Conservation (phyloP, 1,284 basidiomycete genomes). For the Exsudoporus floridanus region DNA sequence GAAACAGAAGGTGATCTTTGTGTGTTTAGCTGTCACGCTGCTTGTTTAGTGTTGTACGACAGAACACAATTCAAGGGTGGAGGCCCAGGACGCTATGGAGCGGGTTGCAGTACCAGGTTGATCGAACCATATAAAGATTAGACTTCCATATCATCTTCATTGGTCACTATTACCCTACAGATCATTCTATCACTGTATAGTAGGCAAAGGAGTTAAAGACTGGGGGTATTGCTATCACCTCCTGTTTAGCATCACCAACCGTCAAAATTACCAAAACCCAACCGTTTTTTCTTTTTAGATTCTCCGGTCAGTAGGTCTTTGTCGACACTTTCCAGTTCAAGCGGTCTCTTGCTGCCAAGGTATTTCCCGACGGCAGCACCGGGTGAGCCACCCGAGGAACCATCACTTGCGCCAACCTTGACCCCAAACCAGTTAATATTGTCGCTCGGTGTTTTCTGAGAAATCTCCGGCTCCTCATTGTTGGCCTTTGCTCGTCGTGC, state of each 20-base stretch:
- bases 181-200: conserved; percentile 13
- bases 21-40: background rate
- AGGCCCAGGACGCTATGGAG: background rate
- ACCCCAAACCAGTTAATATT: conserved; percentile 84
- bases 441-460: conserved; percentile 53
- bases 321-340: conserved; percentile 23
- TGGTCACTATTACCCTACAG: conserved; percentile 7
- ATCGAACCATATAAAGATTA: conserved; percentile 7
- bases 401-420: conserved; percentile 55
- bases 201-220: conserved; percentile 9
- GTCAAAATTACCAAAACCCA: conserved; percentile 81
- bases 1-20: conserved; percentile 31
- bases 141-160: background rate
- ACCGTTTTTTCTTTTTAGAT: conserved; percentile 67
- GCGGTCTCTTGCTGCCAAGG: conserved; percentile 53
- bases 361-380: conserved; percentile 62
- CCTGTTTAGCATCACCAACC: conserved; percentile 51
- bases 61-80: conserved; percentile 7
- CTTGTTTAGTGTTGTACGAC: conserved; percentile 3
- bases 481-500: conserved; percentile 59
- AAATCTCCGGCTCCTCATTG: conserved; percentile 22
- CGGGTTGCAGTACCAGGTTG: conserved; percentile 26
- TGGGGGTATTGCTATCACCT: background rate
- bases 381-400: conserved; percentile 30
- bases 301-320: conserved; percentile 39